Percentiles rank a stretch among this genome's conserved stretches.
Evolutionary conservation across 2,329 filamentous ascomycete species (phyloP).

Genomic region (Sporothrix luriei): DNA sequence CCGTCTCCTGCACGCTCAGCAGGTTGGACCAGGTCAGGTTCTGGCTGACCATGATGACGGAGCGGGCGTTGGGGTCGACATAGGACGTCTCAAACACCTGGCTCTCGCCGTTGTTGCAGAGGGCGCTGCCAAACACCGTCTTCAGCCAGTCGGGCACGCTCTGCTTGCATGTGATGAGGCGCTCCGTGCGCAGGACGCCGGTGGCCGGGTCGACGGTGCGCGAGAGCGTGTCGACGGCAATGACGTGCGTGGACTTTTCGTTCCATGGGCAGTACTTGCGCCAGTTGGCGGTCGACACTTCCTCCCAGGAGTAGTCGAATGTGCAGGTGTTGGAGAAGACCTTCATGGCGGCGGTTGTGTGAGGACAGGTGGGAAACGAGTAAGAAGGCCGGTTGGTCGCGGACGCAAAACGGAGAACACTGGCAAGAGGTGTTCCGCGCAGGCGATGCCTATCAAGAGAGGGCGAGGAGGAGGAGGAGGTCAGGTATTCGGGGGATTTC

Average conservation of each 20-base stretch:
- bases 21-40: conserved; percentile 94
- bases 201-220: conserved; percentile 62
- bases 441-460: conserved; percentile 2
- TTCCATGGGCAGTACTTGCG: conserved; percentile 99
- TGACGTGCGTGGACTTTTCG: conserved; percentile 94
- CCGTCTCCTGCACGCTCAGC: conserved; percentile 88
- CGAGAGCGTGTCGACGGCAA: conserved; percentile 89
- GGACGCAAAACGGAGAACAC: not conserved
- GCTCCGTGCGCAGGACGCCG: conserved; percentile 63
- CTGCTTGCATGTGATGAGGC: conserved; percentile 64
- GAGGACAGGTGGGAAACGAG: not conserved
- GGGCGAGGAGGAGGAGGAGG: not conserved
- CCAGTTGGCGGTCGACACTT: conserved; percentile 97
- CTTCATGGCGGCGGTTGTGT: conserved; percentile 67
- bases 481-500: not conserved
- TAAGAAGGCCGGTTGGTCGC: not conserved
- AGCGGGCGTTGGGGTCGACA: conserved; percentile 79
- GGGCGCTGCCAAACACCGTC: conserved; percentile 70
- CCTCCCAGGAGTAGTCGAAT: conserved; percentile 98
- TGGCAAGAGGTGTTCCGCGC: not conserved
- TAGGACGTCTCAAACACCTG: conserved; percentile 96
- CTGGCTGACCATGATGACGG: conserved; percentile 93
- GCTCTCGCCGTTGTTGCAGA: conserved; percentile 63
- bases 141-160: conserved; percentile 77
- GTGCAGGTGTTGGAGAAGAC: conserved; percentile 88